Evolutionary conservation across 2,329 filamentous ascomycete genomes (phyloP).

Genomic region (Aspergillus pseudoterreus): DNA sequence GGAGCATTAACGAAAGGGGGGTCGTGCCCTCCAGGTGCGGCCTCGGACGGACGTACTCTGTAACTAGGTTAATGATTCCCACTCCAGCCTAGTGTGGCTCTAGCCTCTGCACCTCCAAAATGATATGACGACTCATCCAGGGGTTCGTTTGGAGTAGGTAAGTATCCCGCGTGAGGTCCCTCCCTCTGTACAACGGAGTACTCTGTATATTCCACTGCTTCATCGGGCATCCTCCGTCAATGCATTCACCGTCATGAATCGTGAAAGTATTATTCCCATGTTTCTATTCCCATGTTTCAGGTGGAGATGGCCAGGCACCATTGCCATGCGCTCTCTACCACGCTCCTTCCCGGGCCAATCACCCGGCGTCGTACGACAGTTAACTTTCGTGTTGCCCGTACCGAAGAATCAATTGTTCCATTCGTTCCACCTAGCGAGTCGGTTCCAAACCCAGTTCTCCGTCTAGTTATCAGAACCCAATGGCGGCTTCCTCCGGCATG

Average conservation of each 20-base stretch:
- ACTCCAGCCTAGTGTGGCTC: background rate
- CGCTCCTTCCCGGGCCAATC: background rate
- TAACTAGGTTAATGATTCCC: too few relatives aligned
- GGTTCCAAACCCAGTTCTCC: too few relatives aligned
- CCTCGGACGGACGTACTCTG: background rate
- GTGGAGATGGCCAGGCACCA: too few relatives aligned
- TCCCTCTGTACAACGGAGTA: too few relatives aligned
- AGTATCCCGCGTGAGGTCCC: too few relatives aligned
- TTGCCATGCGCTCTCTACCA: too few relatives aligned
- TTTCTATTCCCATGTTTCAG: background rate
- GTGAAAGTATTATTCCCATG: background rate
- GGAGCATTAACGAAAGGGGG: conserved; percentile 7
- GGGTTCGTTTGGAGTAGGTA: too few relatives aligned
- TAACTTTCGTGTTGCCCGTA: background rate
- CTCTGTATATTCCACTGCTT: too few relatives aligned
- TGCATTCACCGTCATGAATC: too few relatives aligned
- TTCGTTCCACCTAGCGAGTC: too few relatives aligned
- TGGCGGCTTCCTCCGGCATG: background rate
- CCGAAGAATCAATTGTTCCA: background rate
- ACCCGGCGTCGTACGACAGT: background rate
- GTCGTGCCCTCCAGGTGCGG: background rate
- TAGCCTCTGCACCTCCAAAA: background rate
- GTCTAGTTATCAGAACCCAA: too few relatives aligned
- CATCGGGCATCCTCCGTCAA: too few relatives aligned
- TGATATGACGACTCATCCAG: background rate